Percentiles rank a stretch among this genome's conserved stretches.
Conservation (phyloP, 1,139 yeast species). For the Yamadazyma epiphylla region DNA sequence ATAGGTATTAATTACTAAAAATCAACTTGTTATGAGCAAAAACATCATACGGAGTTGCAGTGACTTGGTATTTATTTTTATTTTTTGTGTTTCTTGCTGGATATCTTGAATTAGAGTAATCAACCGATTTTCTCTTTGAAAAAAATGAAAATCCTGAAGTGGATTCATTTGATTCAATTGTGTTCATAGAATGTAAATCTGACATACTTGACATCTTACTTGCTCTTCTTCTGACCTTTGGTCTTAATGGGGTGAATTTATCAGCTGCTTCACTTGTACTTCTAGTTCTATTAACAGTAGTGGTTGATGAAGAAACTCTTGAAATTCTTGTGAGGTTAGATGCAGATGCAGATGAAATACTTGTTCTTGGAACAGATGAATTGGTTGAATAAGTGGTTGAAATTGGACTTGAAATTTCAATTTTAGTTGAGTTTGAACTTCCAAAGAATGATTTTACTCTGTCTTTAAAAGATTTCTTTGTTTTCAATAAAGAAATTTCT, state of each 20-base stretch:
- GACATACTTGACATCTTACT: constrained; percentile 13
- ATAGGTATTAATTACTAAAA: constrained; percentile 19
- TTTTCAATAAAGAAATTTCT: constrained; percentile 9
- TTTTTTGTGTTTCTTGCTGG: constrained; percentile 11
- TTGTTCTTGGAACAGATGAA: constrained; percentile 6
- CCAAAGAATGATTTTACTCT: constrained; percentile 25
- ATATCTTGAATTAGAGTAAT: constrained; percentile 16
- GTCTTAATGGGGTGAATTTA: constrained; percentile 3
- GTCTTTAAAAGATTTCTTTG: constrained; percentile 23
- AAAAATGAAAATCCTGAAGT: constrained; percentile 37
- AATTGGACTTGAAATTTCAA: constrained; percentile 11
- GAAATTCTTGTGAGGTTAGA: constrained; percentile 4
- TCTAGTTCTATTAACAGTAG: constrained; percentile 13
- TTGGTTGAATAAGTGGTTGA: constrained; percentile 13
- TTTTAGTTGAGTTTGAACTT: constrained; percentile 3
- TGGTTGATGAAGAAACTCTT: constrained; percentile 5
- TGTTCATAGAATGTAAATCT: constrained; percentile 27
- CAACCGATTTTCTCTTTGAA: constrained; percentile 15
- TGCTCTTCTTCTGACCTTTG: constrained; percentile 2
- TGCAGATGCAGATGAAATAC: constrained; percentile 4
- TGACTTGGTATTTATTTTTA: constrained; percentile 28
- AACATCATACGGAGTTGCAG: constrained; percentile 26
- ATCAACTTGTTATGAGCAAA: constrained; percentile 17
- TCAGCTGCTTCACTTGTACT: constrained; percentile 8
- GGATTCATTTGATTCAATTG: constrained; percentile 24